phyloP scores from a whole-genome alignment of 1,139 yeast genomes.

The Candida gigantensis region DNA sequence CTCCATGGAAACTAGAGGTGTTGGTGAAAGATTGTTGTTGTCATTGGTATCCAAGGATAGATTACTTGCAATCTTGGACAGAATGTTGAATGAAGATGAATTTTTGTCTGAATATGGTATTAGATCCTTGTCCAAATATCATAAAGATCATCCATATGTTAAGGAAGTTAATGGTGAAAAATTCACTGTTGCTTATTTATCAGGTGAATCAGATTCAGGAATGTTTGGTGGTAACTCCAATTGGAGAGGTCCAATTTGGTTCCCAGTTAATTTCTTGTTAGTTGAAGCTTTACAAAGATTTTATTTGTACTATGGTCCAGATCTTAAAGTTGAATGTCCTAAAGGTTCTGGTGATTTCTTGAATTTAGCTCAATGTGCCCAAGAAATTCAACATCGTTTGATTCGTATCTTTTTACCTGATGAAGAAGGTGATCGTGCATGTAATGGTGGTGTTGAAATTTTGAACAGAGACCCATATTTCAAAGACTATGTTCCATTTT shows the following conservation, averaged over 20 bases:
- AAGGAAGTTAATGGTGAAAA: constrained; percentile 83
- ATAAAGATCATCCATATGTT: constrained; percentile 80
- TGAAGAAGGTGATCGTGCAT: constrained; percentile 71
- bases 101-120: constrained; percentile 87
- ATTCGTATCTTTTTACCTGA: constrained; percentile 78
- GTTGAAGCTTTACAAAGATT: constrained; percentile 90
- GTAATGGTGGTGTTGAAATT: constrained; percentile 68
- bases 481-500: constrained; percentile 77
- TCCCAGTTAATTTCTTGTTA: constrained; percentile 85
- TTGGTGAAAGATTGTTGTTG: constrained; percentile 79
- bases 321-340: constrained; percentile 86
- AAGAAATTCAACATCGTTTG: constrained; percentile 85
- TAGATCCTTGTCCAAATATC: constrained; percentile 85
- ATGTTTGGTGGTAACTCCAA: constrained; percentile 97
- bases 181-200: constrained; percentile 76
- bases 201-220: constrained; percentile 94
- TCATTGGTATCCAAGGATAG: constrained; percentile 85
- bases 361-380: constrained; percentile 91
- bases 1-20: constrained; percentile 82
- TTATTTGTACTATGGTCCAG: constrained; percentile 87
- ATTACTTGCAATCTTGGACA: constrained; percentile 69
- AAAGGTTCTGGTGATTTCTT: constrained; percentile 78
- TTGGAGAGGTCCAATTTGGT: constrained; percentile 99
- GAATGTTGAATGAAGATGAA: constrained; percentile 87
- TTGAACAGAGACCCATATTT: constrained; percentile 72